phyloP scores from a whole-genome alignment of 2,329 filamentous ascomycete species.

The Penicillium hesseltinei region DNA sequence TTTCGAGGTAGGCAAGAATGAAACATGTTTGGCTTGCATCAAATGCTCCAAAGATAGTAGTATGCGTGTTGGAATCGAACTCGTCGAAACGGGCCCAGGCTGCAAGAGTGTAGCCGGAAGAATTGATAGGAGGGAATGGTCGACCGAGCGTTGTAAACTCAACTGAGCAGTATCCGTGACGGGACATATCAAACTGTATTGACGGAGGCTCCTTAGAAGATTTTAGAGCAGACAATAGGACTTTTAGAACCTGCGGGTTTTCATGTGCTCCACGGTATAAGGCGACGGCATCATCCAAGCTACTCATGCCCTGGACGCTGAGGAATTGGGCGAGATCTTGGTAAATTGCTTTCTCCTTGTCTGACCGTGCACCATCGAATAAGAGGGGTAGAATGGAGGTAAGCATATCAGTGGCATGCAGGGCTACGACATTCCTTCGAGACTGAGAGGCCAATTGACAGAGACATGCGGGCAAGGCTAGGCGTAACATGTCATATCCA shows the following conservation, averaged over 20 bases:
- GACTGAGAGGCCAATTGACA: constrained; percentile 59
- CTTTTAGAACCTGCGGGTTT: constrained; percentile 59
- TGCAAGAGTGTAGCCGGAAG: constrained; percentile 82
- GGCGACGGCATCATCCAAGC: constrained; percentile 78
- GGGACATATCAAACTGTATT: constrained; percentile 89
- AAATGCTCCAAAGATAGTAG: constrained; percentile 93
- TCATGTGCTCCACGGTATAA: constrained; percentile 61
- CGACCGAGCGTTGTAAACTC: constrained; percentile 85
- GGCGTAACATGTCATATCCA: constrained; percentile 33
- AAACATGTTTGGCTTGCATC: constrained; percentile 92
- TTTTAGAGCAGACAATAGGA: constrained; percentile 71
- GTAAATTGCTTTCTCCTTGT: constrained; percentile 59
- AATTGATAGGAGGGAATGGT: constrained; percentile 75
- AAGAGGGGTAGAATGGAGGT: constrained; percentile 64
- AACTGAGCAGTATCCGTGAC: constrained; percentile 83
- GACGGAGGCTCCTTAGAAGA: constrained; percentile 75
- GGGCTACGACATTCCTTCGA: constrained; percentile 65
- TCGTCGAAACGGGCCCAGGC: constrained; percentile 86
- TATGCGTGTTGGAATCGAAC: constrained; percentile 82
- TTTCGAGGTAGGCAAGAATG: constrained; percentile 87
- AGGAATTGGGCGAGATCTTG: constrained; percentile 63
- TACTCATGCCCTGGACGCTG: constrained; percentile 75
- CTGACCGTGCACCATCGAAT: constrained; percentile 57
- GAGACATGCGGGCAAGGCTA: constrained; percentile 66
- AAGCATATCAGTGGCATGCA: constrained; percentile 71